Conservation (phyloP, 1,139 yeast genomes). For the Pichia sp. region DNA sequence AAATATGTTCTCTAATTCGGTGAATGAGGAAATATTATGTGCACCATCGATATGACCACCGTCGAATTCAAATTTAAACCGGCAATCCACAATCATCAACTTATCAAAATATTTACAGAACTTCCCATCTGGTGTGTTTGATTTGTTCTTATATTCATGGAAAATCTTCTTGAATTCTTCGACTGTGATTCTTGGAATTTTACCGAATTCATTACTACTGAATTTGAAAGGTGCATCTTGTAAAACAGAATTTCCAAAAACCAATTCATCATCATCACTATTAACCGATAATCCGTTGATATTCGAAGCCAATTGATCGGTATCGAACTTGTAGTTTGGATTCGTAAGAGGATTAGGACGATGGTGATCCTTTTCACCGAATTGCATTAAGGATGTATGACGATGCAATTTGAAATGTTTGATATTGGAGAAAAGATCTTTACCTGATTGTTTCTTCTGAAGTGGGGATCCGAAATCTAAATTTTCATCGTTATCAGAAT, state of each 20-base stretch:
- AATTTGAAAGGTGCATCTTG: constrained; percentile 13
- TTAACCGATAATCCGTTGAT: constrained; percentile 26
- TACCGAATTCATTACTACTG: constrained; percentile 3
- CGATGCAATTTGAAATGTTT: constrained; percentile 23
- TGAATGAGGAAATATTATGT: constrained; percentile 69
- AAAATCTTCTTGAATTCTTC: constrained; percentile 63
- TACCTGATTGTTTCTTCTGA: constrained; percentile 22
- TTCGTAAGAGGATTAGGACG: not conserved
- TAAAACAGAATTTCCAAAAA: constrained; percentile 15
- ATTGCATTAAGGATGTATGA: constrained; percentile 17
- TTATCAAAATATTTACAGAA: constrained; percentile 57
- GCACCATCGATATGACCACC: constrained; percentile 95
- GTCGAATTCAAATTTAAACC: constrained; percentile 85
- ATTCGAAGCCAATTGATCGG: constrained; percentile 27
- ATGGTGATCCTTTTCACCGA: not conserved
- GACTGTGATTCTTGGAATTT: constrained; percentile 63
- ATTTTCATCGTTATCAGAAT: constrained; percentile 4
- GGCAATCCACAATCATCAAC: constrained; percentile 72
- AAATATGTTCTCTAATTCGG: constrained; percentile 57
- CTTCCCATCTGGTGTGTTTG: constrained; percentile 2
- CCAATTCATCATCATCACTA: constrained; percentile 12
- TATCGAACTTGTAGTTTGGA: constrained; percentile 16
- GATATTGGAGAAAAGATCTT: constrained; percentile 19
- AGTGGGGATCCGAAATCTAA: constrained; percentile 29
- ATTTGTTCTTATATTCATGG: constrained; percentile 23